Base-by-base conservation (phyloP, 306 rosid species). In the Ormosia semicastrata region DNA sequence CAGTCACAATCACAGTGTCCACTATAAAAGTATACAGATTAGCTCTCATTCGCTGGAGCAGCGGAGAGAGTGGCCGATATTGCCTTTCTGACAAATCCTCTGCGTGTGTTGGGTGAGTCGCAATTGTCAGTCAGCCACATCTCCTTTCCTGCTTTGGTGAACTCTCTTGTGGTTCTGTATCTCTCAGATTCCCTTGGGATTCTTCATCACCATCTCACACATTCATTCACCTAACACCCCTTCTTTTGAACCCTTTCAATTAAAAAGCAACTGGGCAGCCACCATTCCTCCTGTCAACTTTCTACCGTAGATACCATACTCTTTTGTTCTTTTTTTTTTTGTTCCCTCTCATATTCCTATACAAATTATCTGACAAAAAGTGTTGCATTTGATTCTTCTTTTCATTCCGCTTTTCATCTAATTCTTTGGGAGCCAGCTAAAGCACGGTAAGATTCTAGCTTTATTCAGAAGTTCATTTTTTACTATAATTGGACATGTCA, bases 61-160 rank as follows among this genome's bases (percentile, higher is more conserved):
- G 49, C 63, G 8, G 12, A 44, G 12, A 44, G 24, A 72, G 30
- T 39, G 80, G 52, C 76, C 41, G 36, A n/a, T 29, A 66, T 39
- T 17, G 73, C 30, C 58, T 83, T 64, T 72, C 59, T 52, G 44
- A 69, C 39, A 71, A 71, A 63, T 17, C 2, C 13, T 73, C 33
- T 71, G 18, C n/a, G n/a, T n/a, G n/a, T 52, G 17, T 64, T 74
- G 66, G 57, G 49, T 74, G 66, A 47, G 40, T 60, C 7, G 14
- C 58, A 14, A 33, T 62, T 85, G n/a, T n/a, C n/a, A n/a, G 54
- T 75, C 83, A 66, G 39, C 86, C 89, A 78, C 89, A 73, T 71
- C 81, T 70, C 50, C 65, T 24, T 57, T 60, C 58, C n/a, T 18
- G 9, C 0, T n/a, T 12, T 17, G 47, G 64, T 36, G 36, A 30